phyloP scores from a whole-genome alignment of 306 rosid species.

The Trifolium fragiferum region DNA sequence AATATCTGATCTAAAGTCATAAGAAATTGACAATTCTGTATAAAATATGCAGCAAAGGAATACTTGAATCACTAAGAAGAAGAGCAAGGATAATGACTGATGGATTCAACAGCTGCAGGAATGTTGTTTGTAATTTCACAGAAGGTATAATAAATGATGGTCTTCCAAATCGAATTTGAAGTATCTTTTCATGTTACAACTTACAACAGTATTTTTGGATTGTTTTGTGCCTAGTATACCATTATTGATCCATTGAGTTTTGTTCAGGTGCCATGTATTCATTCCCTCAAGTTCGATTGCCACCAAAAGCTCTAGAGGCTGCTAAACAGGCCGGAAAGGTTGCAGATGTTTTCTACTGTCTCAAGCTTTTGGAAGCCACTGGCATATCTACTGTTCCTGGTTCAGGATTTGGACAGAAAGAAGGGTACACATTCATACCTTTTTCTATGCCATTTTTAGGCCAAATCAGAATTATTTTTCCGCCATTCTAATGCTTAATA shows the following conservation, averaged over 20 bases:
- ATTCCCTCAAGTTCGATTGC: constrained; percentile 92
- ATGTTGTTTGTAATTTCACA: constrained; percentile 94
- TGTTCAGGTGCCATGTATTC: constrained; percentile 98
- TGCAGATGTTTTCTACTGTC: constrained; percentile 95
- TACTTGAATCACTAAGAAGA: constrained; percentile 88
- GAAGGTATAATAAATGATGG: constrained; percentile 65
- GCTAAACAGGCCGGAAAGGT: constrained; percentile 89
- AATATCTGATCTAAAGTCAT: background rate
- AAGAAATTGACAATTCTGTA: constrained; percentile 34
- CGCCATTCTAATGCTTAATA: constrained; percentile 1
- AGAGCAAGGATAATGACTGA: constrained; percentile 97
- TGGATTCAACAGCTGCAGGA: constrained; percentile 98
- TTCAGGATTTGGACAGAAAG: constrained; percentile 98
- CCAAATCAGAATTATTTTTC: constrained; percentile 8
- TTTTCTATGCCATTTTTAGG: background rate
- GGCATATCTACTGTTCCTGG: constrained; percentile 99
- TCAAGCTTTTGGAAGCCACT: constrained; percentile 94
- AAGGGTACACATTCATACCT: constrained; percentile 63
- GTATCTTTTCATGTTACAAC: background rate
- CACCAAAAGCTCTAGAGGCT: constrained; percentile 81
- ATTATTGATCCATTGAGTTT: constrained; percentile 37
- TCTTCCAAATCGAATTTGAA: background rate
- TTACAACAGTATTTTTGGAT: background rate
- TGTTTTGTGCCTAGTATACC: constrained; percentile 7
- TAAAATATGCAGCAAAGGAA: constrained; percentile 71